Conservation (phyloP, 495 filamentous ascomycete species). For the Xylaria venustula region DNA sequence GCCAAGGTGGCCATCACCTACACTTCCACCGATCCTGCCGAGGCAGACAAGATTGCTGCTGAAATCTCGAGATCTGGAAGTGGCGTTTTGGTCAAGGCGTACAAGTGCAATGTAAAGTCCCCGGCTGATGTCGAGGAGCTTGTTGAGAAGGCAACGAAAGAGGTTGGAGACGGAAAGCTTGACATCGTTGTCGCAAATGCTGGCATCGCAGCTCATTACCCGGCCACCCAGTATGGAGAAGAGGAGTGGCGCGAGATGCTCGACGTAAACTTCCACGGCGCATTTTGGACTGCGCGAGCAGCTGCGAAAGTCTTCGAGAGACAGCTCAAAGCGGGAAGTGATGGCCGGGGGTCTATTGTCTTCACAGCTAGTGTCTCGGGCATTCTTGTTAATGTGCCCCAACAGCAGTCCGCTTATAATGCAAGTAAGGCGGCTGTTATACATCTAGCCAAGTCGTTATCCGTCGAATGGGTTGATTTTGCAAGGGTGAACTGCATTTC, state of each 20-base stretch:
- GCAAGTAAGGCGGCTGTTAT: slow-evolving; percentile 59
- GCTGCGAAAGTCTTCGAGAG: slow-evolving; percentile 71
- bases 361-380: slow-evolving; percentile 64
- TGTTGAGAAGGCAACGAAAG: slow-evolving; percentile 16
- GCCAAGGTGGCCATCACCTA: slow-evolving; percentile 40
- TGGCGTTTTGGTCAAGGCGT: slow-evolving; percentile 21
- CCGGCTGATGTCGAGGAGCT: slow-evolving; percentile 15
- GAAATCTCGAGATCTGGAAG: slow-evolving; percentile 18
- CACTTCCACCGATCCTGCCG: slow-evolving; percentile 18
- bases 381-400: slow-evolving; percentile 62
- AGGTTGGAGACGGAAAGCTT: slow-evolving; percentile 21
- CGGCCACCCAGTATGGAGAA: slow-evolving; percentile 63
- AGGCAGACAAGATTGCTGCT: slow-evolving; percentile 21
- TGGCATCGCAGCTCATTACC: slow-evolving; percentile 62
- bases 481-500: slow-evolving; percentile 57
- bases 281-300: slow-evolving; percentile 68
- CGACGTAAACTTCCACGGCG: slow-evolving; percentile 69
- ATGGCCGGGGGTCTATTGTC: slow-evolving; percentile 57
- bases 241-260: slow-evolving; percentile 67
- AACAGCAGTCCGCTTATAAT: slow-evolving; percentile 62
- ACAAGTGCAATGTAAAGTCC: slow-evolving; percentile 25
- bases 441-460: slow-evolving; percentile 60
- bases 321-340: slow-evolving; percentile 34
- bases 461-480: slow-evolving; percentile 55
- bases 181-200: slow-evolving; percentile 51